Percentiles rank a stretch among this genome's conserved stretches.
Conservation (phyloP, 2,329 filamentous ascomycete species). For the Teratosphaeria nubilosa region DNA sequence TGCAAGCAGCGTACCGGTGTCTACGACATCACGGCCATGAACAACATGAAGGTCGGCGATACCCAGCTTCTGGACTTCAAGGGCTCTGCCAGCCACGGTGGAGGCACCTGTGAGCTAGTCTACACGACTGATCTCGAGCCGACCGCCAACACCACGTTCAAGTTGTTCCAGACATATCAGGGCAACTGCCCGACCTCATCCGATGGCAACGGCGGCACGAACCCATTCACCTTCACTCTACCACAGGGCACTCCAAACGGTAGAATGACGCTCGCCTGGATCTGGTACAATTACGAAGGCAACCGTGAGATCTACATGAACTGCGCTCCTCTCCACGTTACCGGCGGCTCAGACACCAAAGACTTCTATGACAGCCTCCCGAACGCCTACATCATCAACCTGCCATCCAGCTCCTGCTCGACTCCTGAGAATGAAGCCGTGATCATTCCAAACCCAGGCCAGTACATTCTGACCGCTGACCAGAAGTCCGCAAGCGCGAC, state of each 20-base stretch:
- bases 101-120: slow-evolving; percentile 81
- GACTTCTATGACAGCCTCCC: slow-evolving; percentile 52
- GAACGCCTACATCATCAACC: slow-evolving; percentile 59
- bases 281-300: slow-evolving; percentile 84
- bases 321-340: slow-evolving; percentile 65
- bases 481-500: slow-evolving; percentile 5
- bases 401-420: slow-evolving; percentile 9
- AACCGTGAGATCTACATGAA: slow-evolving; percentile 98
- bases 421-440: slow-evolving; percentile 4
- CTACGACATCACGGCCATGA: slow-evolving; percentile 42
- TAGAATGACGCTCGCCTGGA: slow-evolving; percentile 71
- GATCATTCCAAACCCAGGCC: slow-evolving; percentile 17
- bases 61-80: slow-evolving; percentile 53
- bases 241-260: slow-evolving; percentile 65
- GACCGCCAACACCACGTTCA: slow-evolving; percentile 58
- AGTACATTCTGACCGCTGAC: slow-evolving; percentile 5
- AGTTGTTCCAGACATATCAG: slow-evolving; percentile 79
- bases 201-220: slow-evolving; percentile 29
- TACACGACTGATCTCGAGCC: slow-evolving; percentile 68
- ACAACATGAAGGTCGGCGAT: slow-evolving; percentile 54
- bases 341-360: slow-evolving; percentile 32
- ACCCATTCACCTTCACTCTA: slow-evolving; percentile 60
- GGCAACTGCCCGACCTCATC: slow-evolving; percentile 75
- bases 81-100: slow-evolving; percentile 71
- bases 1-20: slow-evolving; percentile 55